phyloP scores from a whole-genome alignment of 495 filamentous ascomycete species.

The Hypoxylon cercidicola region DNA sequence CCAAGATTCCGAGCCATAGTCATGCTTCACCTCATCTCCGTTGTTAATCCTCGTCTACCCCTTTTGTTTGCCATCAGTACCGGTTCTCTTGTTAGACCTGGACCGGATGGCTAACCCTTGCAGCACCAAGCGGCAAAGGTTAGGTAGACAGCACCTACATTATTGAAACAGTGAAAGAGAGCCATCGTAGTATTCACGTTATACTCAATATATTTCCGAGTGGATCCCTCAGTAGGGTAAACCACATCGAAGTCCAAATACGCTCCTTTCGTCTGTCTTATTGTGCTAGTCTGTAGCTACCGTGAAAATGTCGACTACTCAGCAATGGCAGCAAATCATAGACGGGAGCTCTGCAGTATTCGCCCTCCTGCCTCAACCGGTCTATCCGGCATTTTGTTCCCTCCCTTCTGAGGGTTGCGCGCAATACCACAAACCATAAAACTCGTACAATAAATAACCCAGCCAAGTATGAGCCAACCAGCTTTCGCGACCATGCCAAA shows the following conservation, averaged over 20 bases:
- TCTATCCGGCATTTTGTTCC: background rate
- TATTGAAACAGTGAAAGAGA: too few species aligned
- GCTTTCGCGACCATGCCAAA: constrained; percentile 3
- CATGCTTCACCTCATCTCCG: background rate
- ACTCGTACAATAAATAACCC: constrained; percentile 21
- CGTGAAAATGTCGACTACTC: too few species aligned
- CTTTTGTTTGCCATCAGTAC: too few species aligned
- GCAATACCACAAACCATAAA: constrained; percentile 29
- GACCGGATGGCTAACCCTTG: too few species aligned
- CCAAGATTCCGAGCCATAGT: constrained; percentile 13
- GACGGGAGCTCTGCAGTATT: background rate
- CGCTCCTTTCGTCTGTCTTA: too few species aligned
- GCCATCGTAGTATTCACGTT: too few species aligned
- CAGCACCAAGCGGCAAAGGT: too few species aligned
- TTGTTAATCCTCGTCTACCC: too few species aligned
- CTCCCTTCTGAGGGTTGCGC: constrained; percentile 11
- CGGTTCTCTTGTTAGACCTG: too few species aligned
- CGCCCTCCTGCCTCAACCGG: background rate
- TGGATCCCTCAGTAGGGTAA: background rate
- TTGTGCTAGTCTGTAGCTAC: too few species aligned
- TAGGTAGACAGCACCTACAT: too few species aligned
- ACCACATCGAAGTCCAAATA: background rate
- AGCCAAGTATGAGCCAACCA: constrained; percentile 1
- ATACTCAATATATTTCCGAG: too few species aligned
- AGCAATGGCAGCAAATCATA: constrained; percentile 4